Percentiles rank a stretch among this genome's conserved stretches.
These are phyloP conservation scores for Daldinia loculata DNA, from an alignment of 495 filamentous ascomycete genomes.

Conservation along the genomic window DNA sequence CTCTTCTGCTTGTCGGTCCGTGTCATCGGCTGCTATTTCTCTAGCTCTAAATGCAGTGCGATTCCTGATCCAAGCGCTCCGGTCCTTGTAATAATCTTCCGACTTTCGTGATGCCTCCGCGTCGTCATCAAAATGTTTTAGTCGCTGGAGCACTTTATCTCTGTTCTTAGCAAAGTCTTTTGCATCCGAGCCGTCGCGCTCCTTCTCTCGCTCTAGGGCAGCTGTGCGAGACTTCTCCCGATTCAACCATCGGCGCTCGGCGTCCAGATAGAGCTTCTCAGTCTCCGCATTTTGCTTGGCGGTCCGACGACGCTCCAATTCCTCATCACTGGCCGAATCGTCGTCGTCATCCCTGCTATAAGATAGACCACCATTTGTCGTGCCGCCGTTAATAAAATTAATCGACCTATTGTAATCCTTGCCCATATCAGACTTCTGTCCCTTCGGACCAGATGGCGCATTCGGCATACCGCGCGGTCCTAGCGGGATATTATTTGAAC, in stretches of 20 bases:
- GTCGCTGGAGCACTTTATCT: slow-evolving; percentile 71
- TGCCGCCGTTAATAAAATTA: slow-evolving; percentile 84
- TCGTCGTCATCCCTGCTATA: slow-evolving; percentile 83
- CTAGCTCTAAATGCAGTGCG: slow-evolving; percentile 74
- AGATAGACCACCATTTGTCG: slow-evolving; percentile 64
- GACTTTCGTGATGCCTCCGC: slow-evolving; percentile 73
- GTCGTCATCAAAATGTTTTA: slow-evolving; percentile 91
- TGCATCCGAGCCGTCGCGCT: slow-evolving; percentile 77
- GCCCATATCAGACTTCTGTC: slow-evolving; percentile 65
- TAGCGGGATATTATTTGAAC: slow-evolving; percentile 83
- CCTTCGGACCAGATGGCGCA: slow-evolving; percentile 82
- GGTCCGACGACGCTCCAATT: slow-evolving; percentile 77
- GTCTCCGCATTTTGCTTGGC: slow-evolving; percentile 76
- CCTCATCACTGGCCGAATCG: slow-evolving; percentile 85
- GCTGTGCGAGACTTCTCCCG: slow-evolving; percentile 83
- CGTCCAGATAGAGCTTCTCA: slow-evolving; percentile 84
- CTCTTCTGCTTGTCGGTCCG: slow-evolving; percentile 80
- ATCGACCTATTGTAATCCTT: slow-evolving; percentile 64
- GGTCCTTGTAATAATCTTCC: slow-evolving; percentile 87
- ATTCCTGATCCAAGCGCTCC: slow-evolving; percentile 82
- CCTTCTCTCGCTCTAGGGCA: slow-evolving; percentile 82
- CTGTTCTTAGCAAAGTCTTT: slow-evolving; percentile 65
- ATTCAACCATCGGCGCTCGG: slow-evolving; percentile 89
- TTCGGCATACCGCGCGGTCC: slow-evolving; percentile 82
- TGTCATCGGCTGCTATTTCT: slow-evolving; percentile 79